phyloP scores from a whole-genome alignment of 2,329 filamentous ascomycete species.

The Elsinoe fawcettii region DNA sequence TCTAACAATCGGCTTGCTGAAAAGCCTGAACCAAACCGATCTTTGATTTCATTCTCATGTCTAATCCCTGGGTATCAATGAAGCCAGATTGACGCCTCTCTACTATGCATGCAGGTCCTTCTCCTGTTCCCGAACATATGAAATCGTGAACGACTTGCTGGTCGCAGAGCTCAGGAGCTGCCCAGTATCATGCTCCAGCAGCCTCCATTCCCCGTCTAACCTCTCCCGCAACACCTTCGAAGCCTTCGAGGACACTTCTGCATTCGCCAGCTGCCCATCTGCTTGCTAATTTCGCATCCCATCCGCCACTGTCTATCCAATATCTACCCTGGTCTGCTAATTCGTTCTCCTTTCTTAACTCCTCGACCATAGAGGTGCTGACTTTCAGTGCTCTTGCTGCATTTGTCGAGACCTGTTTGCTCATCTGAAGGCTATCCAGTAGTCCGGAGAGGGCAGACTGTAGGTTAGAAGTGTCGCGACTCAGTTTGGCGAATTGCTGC shows the following conservation, averaged over 20 bases:
- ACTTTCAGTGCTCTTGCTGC: constrained; percentile 72
- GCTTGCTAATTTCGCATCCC: constrained; percentile 66
- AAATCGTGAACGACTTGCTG: neutral
- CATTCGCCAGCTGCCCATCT: constrained; percentile 80
- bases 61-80: constrained; percentile 12
- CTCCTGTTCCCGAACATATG: neutral
- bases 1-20: neutral
- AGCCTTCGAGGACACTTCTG: constrained; percentile 80
- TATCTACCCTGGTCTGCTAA: constrained; percentile 70
- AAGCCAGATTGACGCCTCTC: neutral
- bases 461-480: constrained; percentile 59
- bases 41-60: constrained; percentile 7
- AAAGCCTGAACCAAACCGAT: neutral
- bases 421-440: constrained; percentile 90
- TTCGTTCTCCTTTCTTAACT: constrained; percentile 77
- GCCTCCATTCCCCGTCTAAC: constrained; percentile 5
- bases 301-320: constrained; percentile 78
- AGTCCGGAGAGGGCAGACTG: constrained; percentile 76
- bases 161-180: no score
- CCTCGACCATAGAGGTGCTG: constrained; percentile 75
- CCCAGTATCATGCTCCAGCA: neutral
- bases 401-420: constrained; percentile 74
- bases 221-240: constrained; percentile 59
- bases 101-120: constrained; percentile 6
- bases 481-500: constrained; percentile 58